These are phyloP conservation scores for Claviceps sorghi DNA, from an alignment of 2,329 filamentous ascomycete species.

Conservation along the genomic window DNA sequence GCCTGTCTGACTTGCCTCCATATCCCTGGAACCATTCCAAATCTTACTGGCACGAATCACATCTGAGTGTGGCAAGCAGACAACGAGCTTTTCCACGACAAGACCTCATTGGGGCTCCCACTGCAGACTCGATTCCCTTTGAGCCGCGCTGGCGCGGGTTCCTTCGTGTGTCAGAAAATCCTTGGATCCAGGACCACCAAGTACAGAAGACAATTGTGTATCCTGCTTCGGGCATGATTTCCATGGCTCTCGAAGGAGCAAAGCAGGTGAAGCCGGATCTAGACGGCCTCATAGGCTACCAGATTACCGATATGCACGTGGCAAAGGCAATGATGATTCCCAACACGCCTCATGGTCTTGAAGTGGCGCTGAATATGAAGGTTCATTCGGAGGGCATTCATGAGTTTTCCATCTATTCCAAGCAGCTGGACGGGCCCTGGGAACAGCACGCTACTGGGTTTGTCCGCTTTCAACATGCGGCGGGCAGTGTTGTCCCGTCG, in stretches of 20 bases:
- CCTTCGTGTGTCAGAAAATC: slow-evolving; percentile 32
- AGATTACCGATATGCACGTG: slow-evolving; percentile 32
- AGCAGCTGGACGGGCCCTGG: slow-evolving; percentile 24
- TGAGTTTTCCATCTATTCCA: slow-evolving; percentile 33
- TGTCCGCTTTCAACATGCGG: slow-evolving; percentile 16
- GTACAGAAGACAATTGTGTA: slow-evolving; percentile 36
- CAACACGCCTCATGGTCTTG: slow-evolving; percentile 29
- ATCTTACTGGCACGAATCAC: slow-evolving; percentile 39
- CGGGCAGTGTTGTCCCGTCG: slow-evolving; percentile 7
- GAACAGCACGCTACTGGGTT: slow-evolving; percentile 27
- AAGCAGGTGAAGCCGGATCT: slow-evolving; percentile 22
- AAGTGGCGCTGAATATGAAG: slow-evolving; percentile 33
- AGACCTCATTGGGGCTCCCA: slow-evolving; percentile 35
- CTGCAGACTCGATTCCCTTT: slow-evolving; percentile 27
- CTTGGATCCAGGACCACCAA: slow-evolving; percentile 38
- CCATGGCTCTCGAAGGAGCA: slow-evolving; percentile 34
- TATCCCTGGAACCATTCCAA: slow-evolving; percentile 42
- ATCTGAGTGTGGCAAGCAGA: slow-evolving; percentile 27
- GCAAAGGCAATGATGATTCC: slow-evolving; percentile 38
- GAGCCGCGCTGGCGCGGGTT: slow-evolving; percentile 36
- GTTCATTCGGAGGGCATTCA: slow-evolving; percentile 3
- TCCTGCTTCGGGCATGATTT: slow-evolving; percentile 34
- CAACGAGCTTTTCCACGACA: slow-evolving; percentile 30
- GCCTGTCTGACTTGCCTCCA: slow-evolving; percentile 31
- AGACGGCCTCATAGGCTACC: slow-evolving; percentile 20